Base-by-base conservation (phyloP, 2,329 filamentous ascomycete species). In the Ceratocystis ficicola region DNA sequence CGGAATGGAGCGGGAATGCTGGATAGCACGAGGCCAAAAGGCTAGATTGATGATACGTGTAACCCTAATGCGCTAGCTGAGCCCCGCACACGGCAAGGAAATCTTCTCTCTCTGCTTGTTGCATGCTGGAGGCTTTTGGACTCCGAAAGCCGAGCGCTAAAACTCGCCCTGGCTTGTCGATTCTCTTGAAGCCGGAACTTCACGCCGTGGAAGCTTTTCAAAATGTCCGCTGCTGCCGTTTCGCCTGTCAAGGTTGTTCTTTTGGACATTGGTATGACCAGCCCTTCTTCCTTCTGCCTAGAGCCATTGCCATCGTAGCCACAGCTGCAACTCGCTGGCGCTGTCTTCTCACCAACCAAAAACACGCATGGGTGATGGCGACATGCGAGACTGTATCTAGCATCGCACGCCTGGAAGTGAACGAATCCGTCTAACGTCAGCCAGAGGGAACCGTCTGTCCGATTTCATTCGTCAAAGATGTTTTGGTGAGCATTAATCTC, bases 391-490 rank as follows among this genome's bases (percentile, higher is more conserved):
- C 36, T 41, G 36, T 41, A 41, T 41, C 36, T 4, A 41, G 36
- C 36, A 15, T 3, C 10, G 36, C 36, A 66, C 50, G 48, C 52
- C 62, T 66, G 50, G 25, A 15, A 63, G 30, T 4, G 7, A 52
- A 22, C n/a, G 32, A 8, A 28, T 59, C 55, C 8, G 55, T 59
- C 55, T 59, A 59, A 59, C 55, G 30, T 20, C 17, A 36, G 25
- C 55, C 71, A 92, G 88, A 92, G 81, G 88, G 89, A 69, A 92
- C 89, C 62, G 85, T 92, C 69, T 91, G 88, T 75, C 87, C 87
- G 71, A 90, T 92, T 74, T 89, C 86, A 71, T 92, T 92, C 76
- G 89, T 92, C 76, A 89, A 89, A 77, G 86, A 91, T 74, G 84
- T 89, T 70, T 78, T 92, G 77, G 89, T 92, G 84, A 83, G 87